Evolutionary conservation across 176 grass and related monocot species (phyloP), one percentile per base, ranked within the genome.

Genomic region (Poa pratensis): DNA sequence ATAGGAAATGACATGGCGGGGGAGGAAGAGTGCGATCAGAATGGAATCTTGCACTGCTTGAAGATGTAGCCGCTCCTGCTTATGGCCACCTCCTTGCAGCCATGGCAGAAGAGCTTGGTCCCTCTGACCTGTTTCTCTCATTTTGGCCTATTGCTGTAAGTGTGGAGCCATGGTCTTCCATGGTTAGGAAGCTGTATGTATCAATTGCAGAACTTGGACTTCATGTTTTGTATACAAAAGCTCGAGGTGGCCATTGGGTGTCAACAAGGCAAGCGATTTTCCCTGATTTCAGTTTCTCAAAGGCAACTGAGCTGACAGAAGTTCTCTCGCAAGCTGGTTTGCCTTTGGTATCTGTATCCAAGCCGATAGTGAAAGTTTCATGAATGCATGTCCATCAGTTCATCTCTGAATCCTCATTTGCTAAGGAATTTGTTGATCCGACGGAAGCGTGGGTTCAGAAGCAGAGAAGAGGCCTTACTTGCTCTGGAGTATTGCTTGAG

Each of bases 1-100:
- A 94, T 89, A 76, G 93, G 95, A 79, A 98, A 95, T 78, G 95
- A 95, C 83, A 98, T 98, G 95, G 87, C 91, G 95, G 95, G 50
- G 95, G 91, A 90, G 95, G 95, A 87, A 95, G 89, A 92, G 83
- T 86, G 69, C 89, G 93, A 35, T 98, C 95, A 75, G 95, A 98
- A 82, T 98, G 95, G 95, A 98, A 98, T 79, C 87, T 92, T 50
- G 92, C 92, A 18, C 83, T 98, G 55, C 93, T 98, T 69, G 89
- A 98, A 90, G 95, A 98, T 87, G 95, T 92, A 28, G 93, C 89
- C 77, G 93, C 95, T 83, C 89, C 90, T 90, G 87, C 95, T 85
- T 90, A 95, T 80, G 85, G 86, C 78, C 95, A 79, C 91, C 91
- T 98, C 76, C 91, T 98, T 89, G 77, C 89, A 85, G 93, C 87